A percentile compares a stretch with the other conserved stretches of the same genome.
These are phyloP conservation scores for Withania somnifera DNA, from an alignment of 305 asterid genomes.

Conservation along the genomic window DNA sequence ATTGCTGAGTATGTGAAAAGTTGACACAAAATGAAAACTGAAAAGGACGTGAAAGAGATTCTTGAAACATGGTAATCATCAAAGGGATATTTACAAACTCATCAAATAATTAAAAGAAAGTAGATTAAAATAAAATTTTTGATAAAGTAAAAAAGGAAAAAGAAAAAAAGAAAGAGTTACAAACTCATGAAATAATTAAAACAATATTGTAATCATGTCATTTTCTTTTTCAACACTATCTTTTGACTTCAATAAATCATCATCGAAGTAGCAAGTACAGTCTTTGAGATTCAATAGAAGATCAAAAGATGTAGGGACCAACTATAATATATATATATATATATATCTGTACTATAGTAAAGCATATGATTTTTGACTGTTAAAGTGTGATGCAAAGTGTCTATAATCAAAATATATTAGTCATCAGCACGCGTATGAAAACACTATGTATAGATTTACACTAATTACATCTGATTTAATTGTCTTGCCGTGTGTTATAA, in stretches of 20 bases:
- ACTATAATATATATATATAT: neutral
- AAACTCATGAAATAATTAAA: neutral
- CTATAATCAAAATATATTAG: neutral
- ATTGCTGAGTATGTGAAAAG: neutral
- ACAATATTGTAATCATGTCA: neutral
- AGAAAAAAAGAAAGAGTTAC: neutral
- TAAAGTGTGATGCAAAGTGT: neutral
- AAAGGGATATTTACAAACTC: too few species aligned
- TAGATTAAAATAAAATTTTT: neutral
- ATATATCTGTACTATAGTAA: neutral
- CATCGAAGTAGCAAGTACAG: neutral
- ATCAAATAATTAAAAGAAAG: neutral
- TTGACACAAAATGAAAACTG: neutral
- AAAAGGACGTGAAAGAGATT: neutral
- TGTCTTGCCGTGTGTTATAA: neutral
- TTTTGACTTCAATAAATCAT: neutral
- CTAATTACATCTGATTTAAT: neutral
- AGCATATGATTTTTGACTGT: conserved; percentile 4
- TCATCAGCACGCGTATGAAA: neutral
- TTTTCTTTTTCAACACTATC: neutral
- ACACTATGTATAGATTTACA: neutral
- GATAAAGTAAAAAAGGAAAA: too few species aligned
- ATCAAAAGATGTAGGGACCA: conserved; percentile 12
- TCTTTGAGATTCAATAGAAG: conserved; percentile 4
- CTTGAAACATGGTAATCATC: neutral